Percentiles rank a stretch among this genome's conserved stretches.
Evolutionary conservation across 2,329 filamentous ascomycete species (phyloP).

Genomic region (Monosporascus sp.): DNA sequence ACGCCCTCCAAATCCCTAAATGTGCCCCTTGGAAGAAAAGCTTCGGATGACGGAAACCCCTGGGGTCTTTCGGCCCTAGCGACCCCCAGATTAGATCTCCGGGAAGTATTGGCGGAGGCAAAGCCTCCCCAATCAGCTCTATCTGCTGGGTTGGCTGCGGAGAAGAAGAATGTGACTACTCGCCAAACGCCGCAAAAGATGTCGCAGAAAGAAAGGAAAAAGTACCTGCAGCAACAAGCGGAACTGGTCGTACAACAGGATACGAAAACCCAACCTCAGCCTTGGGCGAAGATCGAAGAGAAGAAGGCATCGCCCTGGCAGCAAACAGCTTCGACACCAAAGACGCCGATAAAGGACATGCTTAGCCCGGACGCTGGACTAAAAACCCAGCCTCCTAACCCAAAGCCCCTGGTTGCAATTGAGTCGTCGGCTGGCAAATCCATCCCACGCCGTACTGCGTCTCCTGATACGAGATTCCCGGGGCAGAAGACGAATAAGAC

Average conservation of each 20-base stretch:
- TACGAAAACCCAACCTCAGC: constrained; percentile 24
- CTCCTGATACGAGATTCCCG: constrained; percentile 58
- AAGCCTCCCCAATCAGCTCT: constrained; percentile 45
- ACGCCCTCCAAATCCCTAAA: constrained; percentile 5
- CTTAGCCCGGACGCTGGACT: constrained; percentile 30
- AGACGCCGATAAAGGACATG: constrained; percentile 46
- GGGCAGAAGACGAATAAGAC: constrained; percentile 44
- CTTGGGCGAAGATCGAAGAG: constrained; percentile 42
- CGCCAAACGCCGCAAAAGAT: constrained; percentile 52
- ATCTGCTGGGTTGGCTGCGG: constrained; percentile 48
- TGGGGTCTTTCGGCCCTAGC: constrained; percentile 49
- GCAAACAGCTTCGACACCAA: constrained; percentile 41
- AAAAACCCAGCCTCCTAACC: constrained; percentile 23
- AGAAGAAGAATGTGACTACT: constrained; percentile 36
- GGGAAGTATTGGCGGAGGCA: constrained; percentile 66
- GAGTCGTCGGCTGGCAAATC: constrained; percentile 34
- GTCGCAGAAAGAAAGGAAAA: constrained; percentile 91
- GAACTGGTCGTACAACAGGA: constrained; percentile 37
- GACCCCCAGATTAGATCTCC: constrained; percentile 64
- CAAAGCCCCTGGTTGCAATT: constrained; percentile 39
- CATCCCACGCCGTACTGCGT: constrained; percentile 45
- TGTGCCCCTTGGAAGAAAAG: constrained; percentile 10
- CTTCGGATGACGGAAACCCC: constrained; percentile 30
- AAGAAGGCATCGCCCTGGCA: constrained; percentile 61
- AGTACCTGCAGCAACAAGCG: constrained; percentile 64